Evolutionary conservation across 176 grass and related monocot species (phyloP), one percentile per base, ranked within the genome.

Genomic region (Cenchrus purpureus): DNA sequence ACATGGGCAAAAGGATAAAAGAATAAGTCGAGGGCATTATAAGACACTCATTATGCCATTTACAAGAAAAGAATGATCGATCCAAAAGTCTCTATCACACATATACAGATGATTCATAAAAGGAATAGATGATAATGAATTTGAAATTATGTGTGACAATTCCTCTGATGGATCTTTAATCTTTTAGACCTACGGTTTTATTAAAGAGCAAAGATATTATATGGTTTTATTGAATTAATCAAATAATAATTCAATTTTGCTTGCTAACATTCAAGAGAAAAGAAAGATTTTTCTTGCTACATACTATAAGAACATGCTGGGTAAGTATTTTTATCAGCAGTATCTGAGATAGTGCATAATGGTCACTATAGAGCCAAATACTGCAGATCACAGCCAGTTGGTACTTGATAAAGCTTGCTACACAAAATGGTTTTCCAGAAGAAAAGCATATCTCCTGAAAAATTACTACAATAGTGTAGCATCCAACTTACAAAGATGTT

Each of bases 401-500:
- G 43, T 44, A 44, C 6, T 10, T 49, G 6, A 8, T 22, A 68
- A 55, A 57, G 29, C 32, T 71, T 57, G 2, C 3, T 82, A 8
- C 16, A 69, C 8, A 56, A 57, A 43, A 68, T 28, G 15, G n/a
- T 49, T 37, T 45, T 62, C 4, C 12, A 29, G 60, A 69, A 82
- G 11, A 15, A 71, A 43, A 29, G 51, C 32, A 43, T 72, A 82
- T 82, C 4, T 1, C 10, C 40, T 71, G 34, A 28, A 0, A 71
- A 59, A 7, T 43, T 37, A 82, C 44, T 29, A 2, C 10, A 65
- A 55, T 10, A 22, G 43, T 74, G 65, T 17, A 83, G 67, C 37
- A 77, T 49, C 16, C 40, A 15, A 80, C 75, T 91, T 88, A 94
- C 92, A 40, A 92, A 87, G 87, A 94, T 94, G 5, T 54, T 87